Evolutionary conservation across 1,139 yeast genomes (phyloP), one percentile per base, ranked within the genome.

Genomic region (Suhomyces bribrorum): DNA sequence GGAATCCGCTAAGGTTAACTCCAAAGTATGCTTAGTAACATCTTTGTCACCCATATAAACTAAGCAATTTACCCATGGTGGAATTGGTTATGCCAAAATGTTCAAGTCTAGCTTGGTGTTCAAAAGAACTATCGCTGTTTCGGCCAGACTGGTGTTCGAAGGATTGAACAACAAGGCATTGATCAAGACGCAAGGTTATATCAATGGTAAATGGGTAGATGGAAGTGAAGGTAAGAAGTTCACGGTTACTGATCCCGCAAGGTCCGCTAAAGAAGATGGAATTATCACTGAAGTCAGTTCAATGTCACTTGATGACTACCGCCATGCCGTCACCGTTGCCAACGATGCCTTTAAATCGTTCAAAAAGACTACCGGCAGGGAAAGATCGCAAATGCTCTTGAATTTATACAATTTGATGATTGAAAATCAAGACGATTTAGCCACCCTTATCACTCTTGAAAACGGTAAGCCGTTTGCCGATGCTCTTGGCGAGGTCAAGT

Each of bases 221-320:
- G 56, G 69, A 34, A 42, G 49, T 44, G 40, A 36, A 46, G 48
- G 54, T 44, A 49, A 53, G n/a, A 52, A 65, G 3, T 73, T 74
- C 44, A 54, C 49, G 12, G 78, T 76, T 3, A 48, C 52, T n/a
- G 74, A 77, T 44, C 81, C 82, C 1, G 74, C 79, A 3, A 28
- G 48, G 8, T 48, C 44, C 29, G 65, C 66, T 1, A 46, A 51
- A 5, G 57, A 61, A 2, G 58, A 57, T 12, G 56, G 66, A 3
- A 52, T 57, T 16, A 49, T 77, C 30, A 70, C 71, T 2, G 54
- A 61, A 1, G 75, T 76, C 2, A 52, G 66, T 5, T 62, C 70
- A n/a, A 59, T 71, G 56, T 46, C 61, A 3, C 35, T 47, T 2
- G 46, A 54, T 1, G 78, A 75, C 45, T 71, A 54, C 44, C 53